Base-by-base conservation (phyloP, 345 rosid genomes). In the Pelargonium nanum region DNA sequence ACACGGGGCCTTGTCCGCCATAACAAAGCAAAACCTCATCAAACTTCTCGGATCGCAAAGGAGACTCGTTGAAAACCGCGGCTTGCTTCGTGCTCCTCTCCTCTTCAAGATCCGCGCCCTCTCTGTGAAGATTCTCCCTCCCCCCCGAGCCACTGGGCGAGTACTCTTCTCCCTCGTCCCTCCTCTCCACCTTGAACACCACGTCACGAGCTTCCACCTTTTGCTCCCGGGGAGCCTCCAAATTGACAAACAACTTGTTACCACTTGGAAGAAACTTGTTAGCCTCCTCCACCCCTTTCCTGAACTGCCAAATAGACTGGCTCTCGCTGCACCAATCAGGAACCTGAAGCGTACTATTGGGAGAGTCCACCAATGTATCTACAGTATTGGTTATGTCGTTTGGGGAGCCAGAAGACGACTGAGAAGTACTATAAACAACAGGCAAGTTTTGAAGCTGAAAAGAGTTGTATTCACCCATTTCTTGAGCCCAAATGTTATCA, bases 281-380 rank as follows among this genome's bases (percentile, higher is more conserved):
- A 0, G 76, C 91, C 73, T 85, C 91, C 70, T 80, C 84, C 51
- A 82, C 68, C 53, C 85, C 83, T 70, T 63, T 85, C 63, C 65
- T 82, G 63, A 85, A 78, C 63, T 78, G 91, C 76, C 74, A 63
- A n/a, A 58, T 72, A 16, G 85, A 78, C 23, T 74, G 74, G 48
- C 70, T 69, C 19, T 78, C 75, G 9, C 44, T 66, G 58, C 77
- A 75, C 55, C 80, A 56, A 63, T 75, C 76, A 17, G 77, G 77
- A 68, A 75, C 62, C 30, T 52, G 58, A 21, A 65, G 60, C 65
- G 59, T 68, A 56, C 83, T 81, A 40, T 58, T 68, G 0, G 80
- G 82, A 62, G 81, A 85, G 61, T 83, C 88, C 5, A 68, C 69
- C 63, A 75, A 72, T 22, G 80, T 80, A 71, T 75, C 75, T 12